Evolutionary conservation across 2,329 filamentous ascomycete species (phyloP), one percentile per base, ranked within the genome.

Genomic region (Fusarium torreyae): DNA sequence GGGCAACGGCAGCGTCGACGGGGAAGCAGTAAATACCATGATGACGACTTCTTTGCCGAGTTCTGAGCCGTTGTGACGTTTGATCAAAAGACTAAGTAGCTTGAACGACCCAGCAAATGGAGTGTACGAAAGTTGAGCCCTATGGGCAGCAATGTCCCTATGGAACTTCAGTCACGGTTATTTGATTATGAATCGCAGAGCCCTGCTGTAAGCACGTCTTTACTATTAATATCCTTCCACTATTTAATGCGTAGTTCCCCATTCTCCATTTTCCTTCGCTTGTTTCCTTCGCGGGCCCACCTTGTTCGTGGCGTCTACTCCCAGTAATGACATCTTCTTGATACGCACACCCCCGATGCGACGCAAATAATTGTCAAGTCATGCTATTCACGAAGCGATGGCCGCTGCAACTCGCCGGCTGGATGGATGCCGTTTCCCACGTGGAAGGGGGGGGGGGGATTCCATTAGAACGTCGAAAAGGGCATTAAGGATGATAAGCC

Each of bases 1-100:
- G 38, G 49, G 49, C 49, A 52, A 34, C 34, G 49, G 28, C 49
- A 26, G 38, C 38, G 49, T 52, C 38, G 38, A 52, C 38, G 49
- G 49, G 18, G 49, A 52, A 52, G 49, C 49, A 52, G 49, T 52
- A 52, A 52, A 52, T 52, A 52, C 49, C 49, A 52, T 52, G 49
- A 52, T 52, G 36, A 34, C 49, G 49, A 42, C 49, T 52, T 52
- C 38, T 52, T 52, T 42, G n/a, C 38, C 49, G 38, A 42, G 28
- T 52, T 43, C 26, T 52, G 38, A 52, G 18, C 38, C 9, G 50
- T 52, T 52, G 38, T 52, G 38, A 34, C 38, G 38, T 52, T 52
- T 52, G 39, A 52, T 34, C 26, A 52, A 52, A 52, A 43, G 50
- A 52, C 38, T 43, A 24, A 43, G 50, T 34, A 26, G 38, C 50